These are phyloP conservation scores for Earliella scabrosa DNA, from an alignment of 1,284 basidiomycete species.

Conservation along the genomic window DNA sequence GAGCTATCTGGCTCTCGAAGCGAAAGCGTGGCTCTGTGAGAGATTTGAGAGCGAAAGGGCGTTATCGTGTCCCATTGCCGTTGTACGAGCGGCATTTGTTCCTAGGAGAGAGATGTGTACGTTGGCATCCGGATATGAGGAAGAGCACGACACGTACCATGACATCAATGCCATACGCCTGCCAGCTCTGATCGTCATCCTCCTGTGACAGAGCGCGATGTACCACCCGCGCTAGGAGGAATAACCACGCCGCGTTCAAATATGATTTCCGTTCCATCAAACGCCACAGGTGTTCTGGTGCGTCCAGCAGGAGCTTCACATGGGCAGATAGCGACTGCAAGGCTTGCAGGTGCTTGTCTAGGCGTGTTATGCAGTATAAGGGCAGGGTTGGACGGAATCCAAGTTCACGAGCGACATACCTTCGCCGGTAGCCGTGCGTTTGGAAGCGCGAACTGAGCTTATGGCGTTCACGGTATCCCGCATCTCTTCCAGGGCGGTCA, in stretches of 20 bases:
- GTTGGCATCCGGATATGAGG: not conserved
- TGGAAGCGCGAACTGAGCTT: conserved; percentile 46
- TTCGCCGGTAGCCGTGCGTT: conserved; percentile 46
- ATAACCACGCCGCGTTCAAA: conserved; percentile 84
- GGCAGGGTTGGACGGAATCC: too few relatives aligned
- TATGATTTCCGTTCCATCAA: conserved; percentile 80
- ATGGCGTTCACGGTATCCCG: conserved; percentile 55
- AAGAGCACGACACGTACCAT: conserved; percentile 46
- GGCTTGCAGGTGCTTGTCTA: conserved; percentile 70
- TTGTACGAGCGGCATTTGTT: conserved; percentile 82
- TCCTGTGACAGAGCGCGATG: conserved; percentile 67
- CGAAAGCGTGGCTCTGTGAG: conserved; percentile 78
- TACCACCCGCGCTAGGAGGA: conserved; percentile 83
- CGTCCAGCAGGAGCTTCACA: conserved; percentile 85
- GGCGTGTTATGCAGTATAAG: too few relatives aligned
- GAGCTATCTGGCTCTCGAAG: conserved; percentile 55
- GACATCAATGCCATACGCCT: conserved; percentile 63
- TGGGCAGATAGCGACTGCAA: conserved; percentile 84
- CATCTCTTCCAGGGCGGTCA: conserved; percentile 63
- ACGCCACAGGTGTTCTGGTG: conserved; percentile 88
- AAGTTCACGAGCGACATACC: too few relatives aligned
- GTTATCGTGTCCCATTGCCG: conserved; percentile 89
- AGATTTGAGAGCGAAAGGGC: conserved; percentile 84
- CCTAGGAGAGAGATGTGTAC: conserved; percentile 41
- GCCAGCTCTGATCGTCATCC: conserved; percentile 54